Conservation (phyloP, 2,329 filamentous ascomycete species). For the Hymenoscyphus scutula region DNA sequence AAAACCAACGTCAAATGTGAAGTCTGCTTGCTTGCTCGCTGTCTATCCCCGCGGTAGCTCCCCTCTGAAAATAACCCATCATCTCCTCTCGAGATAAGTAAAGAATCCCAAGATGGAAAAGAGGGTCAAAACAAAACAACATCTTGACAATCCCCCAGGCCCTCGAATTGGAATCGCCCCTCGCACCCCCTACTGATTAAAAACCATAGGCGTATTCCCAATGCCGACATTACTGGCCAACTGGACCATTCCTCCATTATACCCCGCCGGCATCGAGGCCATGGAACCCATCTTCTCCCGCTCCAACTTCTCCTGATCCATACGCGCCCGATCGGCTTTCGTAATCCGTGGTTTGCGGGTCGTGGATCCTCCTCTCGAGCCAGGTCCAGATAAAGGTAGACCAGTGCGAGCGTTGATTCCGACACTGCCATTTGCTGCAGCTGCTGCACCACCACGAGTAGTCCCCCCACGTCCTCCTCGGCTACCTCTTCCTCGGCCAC, state of each 20-base stretch:
- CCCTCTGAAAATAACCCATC: too few relatives aligned
- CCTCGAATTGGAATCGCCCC: too few relatives aligned
- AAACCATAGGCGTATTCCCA: constrained; percentile 37
- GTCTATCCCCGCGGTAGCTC: too few relatives aligned
- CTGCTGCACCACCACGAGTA: constrained; percentile 59
- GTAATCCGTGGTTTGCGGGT: constrained; percentile 81
- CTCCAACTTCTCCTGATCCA: constrained; percentile 78
- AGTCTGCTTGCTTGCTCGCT: too few relatives aligned
- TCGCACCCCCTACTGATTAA: constrained; percentile 28
- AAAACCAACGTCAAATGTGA: too few relatives aligned
- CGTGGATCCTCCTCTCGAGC: constrained; percentile 72
- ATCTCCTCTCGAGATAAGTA: too few relatives aligned
- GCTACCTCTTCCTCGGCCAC: constrained; percentile 45
- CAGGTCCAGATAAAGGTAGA: constrained; percentile 50
- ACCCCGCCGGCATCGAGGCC: constrained; percentile 30
- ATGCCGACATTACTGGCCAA: constrained; percentile 30
- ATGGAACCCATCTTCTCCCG: constrained; percentile 51
- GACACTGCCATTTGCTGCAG: constrained; percentile 42
- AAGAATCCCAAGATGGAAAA: too few relatives aligned
- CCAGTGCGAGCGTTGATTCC: constrained; percentile 44
- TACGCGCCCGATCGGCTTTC: constrained; percentile 78
- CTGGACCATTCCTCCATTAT: constrained; percentile 27
- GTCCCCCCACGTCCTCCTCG: constrained; percentile 65
- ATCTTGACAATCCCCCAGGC: too few relatives aligned
- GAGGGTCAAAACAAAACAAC: too few relatives aligned